Conservation (phyloP, 306 rosid genomes). For the Ochetophila trinervis region DNA sequence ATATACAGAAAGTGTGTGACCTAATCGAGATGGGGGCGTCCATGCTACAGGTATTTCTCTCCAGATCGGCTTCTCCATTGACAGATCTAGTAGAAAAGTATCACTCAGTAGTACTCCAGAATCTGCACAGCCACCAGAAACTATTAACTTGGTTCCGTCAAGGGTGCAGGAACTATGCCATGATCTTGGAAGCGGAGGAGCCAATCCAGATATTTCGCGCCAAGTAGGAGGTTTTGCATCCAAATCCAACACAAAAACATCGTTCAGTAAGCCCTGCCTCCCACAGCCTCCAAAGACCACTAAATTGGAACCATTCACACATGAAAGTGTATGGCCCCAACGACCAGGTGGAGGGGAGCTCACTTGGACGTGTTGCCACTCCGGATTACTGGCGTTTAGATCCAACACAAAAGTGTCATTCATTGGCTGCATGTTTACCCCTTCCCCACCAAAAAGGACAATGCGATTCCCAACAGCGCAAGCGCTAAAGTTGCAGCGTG, state of each 20-base stretch:
- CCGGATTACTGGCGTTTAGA: slow-evolving; percentile 83
- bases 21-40: slow-evolving; percentile 98
- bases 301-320: slow-evolving; percentile 89
- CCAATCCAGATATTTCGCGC: slow-evolving; percentile 98
- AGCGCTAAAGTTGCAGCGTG: slow-evolving; percentile 96
- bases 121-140: slow-evolving; percentile 99
- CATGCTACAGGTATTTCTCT: slow-evolving; percentile 96
- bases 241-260: slow-evolving; percentile 88
- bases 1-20: slow-evolving; percentile 89
- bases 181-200: slow-evolving; percentile 99
- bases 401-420: slow-evolving; percentile 95
- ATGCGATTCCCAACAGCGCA: slow-evolving; percentile 98
- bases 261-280: slow-evolving; percentile 93
- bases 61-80: slow-evolving; percentile 97
- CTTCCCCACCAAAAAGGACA: slow-evolving; percentile 98
- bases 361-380: slow-evolving; percentile 97
- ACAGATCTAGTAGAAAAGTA: slow-evolving; percentile 91
- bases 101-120: slow-evolving; percentile 97
- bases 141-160: slow-evolving; percentile 97
- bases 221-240: slow-evolving; percentile 96
- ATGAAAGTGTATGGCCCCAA: slow-evolving; percentile 98
- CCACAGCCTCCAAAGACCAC: slow-evolving; percentile 99
- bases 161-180: slow-evolving; percentile 99
- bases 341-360: slow-evolving; percentile 99
- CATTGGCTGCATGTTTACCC: slow-evolving; percentile 99